Evolutionary conservation across 2,329 filamentous ascomycete species (phyloP).

Genomic region (Epichloe aotearoae): DNA sequence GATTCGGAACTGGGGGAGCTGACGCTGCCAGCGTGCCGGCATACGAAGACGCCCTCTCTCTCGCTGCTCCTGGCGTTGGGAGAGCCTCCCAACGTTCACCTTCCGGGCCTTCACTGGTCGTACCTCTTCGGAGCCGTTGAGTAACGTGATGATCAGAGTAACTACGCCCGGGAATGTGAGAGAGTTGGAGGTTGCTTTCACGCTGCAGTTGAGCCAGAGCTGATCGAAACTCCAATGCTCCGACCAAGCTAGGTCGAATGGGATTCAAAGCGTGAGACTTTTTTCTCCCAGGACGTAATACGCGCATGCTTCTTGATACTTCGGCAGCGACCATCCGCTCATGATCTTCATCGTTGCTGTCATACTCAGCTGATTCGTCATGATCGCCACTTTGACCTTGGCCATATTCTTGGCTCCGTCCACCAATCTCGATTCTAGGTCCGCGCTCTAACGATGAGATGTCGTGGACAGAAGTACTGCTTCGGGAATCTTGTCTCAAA

Average conservation of each 20-base stretch:
- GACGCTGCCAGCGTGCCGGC: conserved; percentile 1
- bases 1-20: background rate
- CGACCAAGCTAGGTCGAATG: conserved; percentile 85
- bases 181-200: conserved; percentile 61
- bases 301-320: conserved; percentile 84
- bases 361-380: conserved; percentile 26
- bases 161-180: conserved; percentile 54
- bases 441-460: conserved; percentile 31
- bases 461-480: conserved; percentile 16
- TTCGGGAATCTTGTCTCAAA: conserved; percentile 7
- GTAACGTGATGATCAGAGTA: conserved; percentile 23
- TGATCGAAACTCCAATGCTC: conserved; percentile 85
- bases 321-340: conserved; percentile 63
- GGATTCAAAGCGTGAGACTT: conserved; percentile 56
- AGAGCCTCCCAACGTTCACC: conserved; percentile 5
- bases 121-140: conserved; percentile 14
- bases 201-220: conserved; percentile 77
- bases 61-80: conserved; percentile 1
- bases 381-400: conserved; percentile 21
- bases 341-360: conserved; percentile 35
- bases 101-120: conserved; percentile 14
- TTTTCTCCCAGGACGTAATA: conserved; percentile 54
- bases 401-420: conserved; percentile 17
- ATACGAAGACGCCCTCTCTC: conserved; percentile 12
- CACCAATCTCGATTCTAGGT: conserved; percentile 34